Evolutionary conservation across 2,329 filamentous ascomycete genomes (phyloP), one percentile per base, ranked within the genome.

Genomic region (Colletotrichum sublineola): DNA sequence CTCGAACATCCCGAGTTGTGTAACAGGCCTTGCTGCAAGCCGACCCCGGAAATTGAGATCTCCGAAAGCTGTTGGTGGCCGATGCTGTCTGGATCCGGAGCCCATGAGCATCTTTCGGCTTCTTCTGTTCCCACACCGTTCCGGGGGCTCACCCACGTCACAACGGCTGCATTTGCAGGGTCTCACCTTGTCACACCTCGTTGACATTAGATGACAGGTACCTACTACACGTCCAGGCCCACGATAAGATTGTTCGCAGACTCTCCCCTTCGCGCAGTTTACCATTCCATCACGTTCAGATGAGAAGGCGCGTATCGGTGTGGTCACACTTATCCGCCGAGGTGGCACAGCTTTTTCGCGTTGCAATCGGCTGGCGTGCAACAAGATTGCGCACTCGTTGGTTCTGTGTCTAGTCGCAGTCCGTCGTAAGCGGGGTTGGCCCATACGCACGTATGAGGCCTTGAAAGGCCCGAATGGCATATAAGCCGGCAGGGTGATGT

Each of bases 381-480:
- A 67, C 63, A 46, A 70, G 67, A 70, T 67, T 56, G 55, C 63
- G 63, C 67, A 44, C 38, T 31, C 31, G 11, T 24, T 12, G 31
- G 52, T 31, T 20, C 29, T 38, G 33, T 50, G 58, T 12, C 33
- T 20, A 40, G 24, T 14, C n/a, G 52, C 50, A 52, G 57, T 24
- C 42, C 29, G 40, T 50, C n/a, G 50, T 48, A 38, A 31, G n/a
- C n/a, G 42, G 18, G n/a, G 31, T 18, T 33, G 52, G 7, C 38
- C 33, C 40, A 8, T 52, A 6, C 24, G 50, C 29, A 60, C 58
- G 58, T 48, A 63, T 7, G 50, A 14, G n/a, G 20, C 20, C 33
- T 33, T 20, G 52, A 42, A 70, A 70, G 63, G 67, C 46, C 67
- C 63, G 63, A 70, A 24, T 15, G 42, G 67, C 63, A 67, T 55